phyloP scores from a whole-genome alignment of 2,329 filamentous ascomycete genomes.

The Aspergillus fumigatiaffinis region DNA sequence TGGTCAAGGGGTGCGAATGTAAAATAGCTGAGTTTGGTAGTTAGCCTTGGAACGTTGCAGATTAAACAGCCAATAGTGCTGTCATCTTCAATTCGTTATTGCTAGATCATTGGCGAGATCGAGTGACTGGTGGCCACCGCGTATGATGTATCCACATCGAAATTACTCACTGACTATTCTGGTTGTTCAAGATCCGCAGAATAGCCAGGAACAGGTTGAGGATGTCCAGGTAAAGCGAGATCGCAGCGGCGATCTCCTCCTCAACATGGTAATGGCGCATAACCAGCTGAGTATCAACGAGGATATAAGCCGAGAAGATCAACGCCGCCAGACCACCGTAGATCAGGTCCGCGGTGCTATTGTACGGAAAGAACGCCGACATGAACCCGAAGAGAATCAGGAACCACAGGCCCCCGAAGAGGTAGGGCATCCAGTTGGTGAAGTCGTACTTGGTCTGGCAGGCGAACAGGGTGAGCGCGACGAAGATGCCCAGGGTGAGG shows the following conservation, averaged over 20 bases:
- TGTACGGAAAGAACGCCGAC: conserved; percentile 80
- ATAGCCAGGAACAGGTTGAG: conserved; percentile 98
- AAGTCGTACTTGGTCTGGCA: conserved; percentile 99
- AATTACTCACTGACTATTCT: conserved; percentile 74
- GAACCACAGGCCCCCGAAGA: conserved; percentile 87
- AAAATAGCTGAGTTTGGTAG: background rate
- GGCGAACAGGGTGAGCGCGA: conserved; percentile 71
- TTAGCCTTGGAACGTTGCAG: background rate
- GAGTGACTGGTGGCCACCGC: background rate
- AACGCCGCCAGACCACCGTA: conserved; percentile 80
- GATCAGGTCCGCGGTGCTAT: conserved; percentile 73
- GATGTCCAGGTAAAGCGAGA: conserved; percentile 91
- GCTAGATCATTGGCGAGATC: background rate
- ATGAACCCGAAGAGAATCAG: conserved; percentile 92
- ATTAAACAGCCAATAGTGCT: background rate
- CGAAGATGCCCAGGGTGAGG: conserved; percentile 68
- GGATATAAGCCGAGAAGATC: conserved; percentile 90
- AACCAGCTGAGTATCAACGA: conserved; percentile 93
- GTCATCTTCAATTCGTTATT: background rate
- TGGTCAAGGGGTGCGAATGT: background rate
- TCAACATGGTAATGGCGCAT: conserved; percentile 96
- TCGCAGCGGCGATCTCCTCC: conserved; percentile 93
- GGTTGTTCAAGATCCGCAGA: conserved; percentile 90
- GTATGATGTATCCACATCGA: background rate
- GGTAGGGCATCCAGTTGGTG: conserved; percentile 92